Conservation (phyloP, 768 basidiomycete genomes). For the Dictyophora rubrovolvata region DNA sequence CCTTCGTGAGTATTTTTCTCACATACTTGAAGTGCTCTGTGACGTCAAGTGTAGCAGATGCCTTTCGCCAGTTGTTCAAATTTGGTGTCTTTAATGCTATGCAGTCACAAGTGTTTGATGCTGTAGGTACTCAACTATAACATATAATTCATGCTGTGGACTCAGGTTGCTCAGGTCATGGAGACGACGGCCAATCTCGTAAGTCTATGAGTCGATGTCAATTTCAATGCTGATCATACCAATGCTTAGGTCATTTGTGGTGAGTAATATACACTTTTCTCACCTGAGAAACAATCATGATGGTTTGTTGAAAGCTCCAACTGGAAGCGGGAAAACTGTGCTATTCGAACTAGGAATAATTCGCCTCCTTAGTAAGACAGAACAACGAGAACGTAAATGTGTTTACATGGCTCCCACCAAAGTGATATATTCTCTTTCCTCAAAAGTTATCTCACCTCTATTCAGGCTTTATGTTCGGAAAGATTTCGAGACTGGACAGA, state of each 20-base stretch:
- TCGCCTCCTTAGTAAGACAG: slow-evolving; percentile 45
- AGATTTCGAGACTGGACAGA: slow-evolving; percentile 71
- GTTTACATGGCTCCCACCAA: slow-evolving; percentile 94
- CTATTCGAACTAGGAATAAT: slow-evolving; percentile 89
- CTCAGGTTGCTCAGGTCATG: slow-evolving; percentile 36
- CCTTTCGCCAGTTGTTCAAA: slow-evolving; percentile 72
- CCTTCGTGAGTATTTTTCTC: slow-evolving; percentile 41
- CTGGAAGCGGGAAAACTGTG: slow-evolving; percentile 93
- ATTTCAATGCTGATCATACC: background rate
- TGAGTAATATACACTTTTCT: slow-evolving; percentile 20
- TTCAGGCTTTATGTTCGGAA: slow-evolving; percentile 81
- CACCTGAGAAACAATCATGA: slow-evolving; percentile 5
- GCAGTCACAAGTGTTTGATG: slow-evolving; percentile 74
- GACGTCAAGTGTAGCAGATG: slow-evolving; percentile 48
- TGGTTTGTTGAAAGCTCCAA: slow-evolving; percentile 56
- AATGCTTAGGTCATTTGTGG: slow-evolving; percentile 57
- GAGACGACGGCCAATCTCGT: slow-evolving; percentile 58
- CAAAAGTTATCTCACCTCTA: background rate
- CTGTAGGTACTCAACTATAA: slow-evolving; percentile 32
- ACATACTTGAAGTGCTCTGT: background rate
- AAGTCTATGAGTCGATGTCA: slow-evolving; percentile 15
- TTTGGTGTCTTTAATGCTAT: slow-evolving; percentile 89
- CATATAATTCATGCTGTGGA: background rate
- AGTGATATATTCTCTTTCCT: slow-evolving; percentile 27
- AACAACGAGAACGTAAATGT: slow-evolving; percentile 40